These are phyloP conservation scores for Drechslera avenae DNA, from an alignment of 2,329 filamentous ascomycete genomes.

Conservation along the genomic window DNA sequence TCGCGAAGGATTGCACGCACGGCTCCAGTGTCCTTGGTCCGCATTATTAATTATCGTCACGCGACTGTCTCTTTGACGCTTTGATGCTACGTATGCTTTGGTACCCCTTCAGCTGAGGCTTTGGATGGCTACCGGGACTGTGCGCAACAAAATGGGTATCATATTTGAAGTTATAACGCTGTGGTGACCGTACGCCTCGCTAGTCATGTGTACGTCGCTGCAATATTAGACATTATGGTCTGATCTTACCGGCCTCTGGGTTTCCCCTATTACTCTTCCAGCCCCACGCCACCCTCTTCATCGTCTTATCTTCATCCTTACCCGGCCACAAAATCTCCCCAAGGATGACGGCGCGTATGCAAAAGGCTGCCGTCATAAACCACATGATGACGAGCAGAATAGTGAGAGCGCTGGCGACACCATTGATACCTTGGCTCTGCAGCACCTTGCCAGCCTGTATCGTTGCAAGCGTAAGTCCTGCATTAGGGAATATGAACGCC, in stretches of 20 bases:
- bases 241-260: slow-evolving; percentile 17
- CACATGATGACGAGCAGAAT: slow-evolving; percentile 61
- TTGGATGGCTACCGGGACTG: not conserved
- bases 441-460: slow-evolving; percentile 63
- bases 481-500: slow-evolving; percentile 71
- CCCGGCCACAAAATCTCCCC: slow-evolving; percentile 63
- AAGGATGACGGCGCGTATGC: slow-evolving; percentile 57
- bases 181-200: slow-evolving; percentile 1
- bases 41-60: not conserved
- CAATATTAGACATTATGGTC: slow-evolving; percentile 1
- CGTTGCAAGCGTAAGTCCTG: slow-evolving; percentile 64
- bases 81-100: not conserved
- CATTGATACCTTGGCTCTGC: slow-evolving; percentile 59
- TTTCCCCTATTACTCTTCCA: slow-evolving; percentile 28
- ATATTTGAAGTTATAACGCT: not conserved
- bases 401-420: slow-evolving; percentile 61
- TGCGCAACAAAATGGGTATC: not conserved
- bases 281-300: slow-evolving; percentile 33
- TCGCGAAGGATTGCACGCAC: not conserved
- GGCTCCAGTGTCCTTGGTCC: not conserved
- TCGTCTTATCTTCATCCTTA: slow-evolving; percentile 42
- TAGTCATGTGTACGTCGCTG: not conserved
- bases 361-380: slow-evolving; percentile 57
- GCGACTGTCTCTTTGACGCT: not conserved
- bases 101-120: not conserved